Conservation (phyloP, 78 protist species). For the Mantamonas sphyraenae region DNA sequence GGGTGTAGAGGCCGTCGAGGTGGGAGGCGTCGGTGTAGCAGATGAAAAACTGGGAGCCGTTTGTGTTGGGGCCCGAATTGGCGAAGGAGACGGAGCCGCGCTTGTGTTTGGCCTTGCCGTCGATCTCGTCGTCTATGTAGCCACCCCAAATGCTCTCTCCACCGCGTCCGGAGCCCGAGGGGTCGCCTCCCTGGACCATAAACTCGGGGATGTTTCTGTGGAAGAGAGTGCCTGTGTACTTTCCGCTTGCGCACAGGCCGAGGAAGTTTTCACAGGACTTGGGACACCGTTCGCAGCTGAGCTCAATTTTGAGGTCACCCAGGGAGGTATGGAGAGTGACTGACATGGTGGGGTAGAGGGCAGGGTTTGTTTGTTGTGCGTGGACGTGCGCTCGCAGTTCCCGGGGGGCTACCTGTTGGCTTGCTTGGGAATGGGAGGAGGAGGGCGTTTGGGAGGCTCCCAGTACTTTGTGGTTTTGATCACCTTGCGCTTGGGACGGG, state of each 20-base stretch:
- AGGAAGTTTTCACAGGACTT: conserved; percentile 57
- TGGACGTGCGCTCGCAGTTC: too few relatives aligned
- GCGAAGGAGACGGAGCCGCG: conserved; percentile 78
- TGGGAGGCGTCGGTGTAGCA: conserved; percentile 58
- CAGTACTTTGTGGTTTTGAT: too few relatives aligned
- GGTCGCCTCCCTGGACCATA: conserved; percentile 87
- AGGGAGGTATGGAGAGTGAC: conserved; percentile 71
- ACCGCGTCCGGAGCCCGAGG: conserved; percentile 77
- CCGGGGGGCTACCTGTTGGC: too few relatives aligned
- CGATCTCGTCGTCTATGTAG: conserved; percentile 66
- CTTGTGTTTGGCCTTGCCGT: conserved; percentile 45
- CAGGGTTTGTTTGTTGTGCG: too few relatives aligned
- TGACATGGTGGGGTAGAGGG: conserved; percentile 15
- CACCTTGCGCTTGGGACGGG: too few relatives aligned
- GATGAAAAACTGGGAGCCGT: conserved; percentile 71
- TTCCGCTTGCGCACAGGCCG: conserved; percentile 81
- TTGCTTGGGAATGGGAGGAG: too few relatives aligned
- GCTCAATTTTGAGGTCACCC: conserved; percentile 84
- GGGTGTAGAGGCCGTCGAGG: conserved; percentile 66
- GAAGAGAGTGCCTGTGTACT: conserved; percentile 72
- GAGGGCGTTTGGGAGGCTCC: too few relatives aligned
- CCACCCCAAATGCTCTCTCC: conserved; percentile 76
- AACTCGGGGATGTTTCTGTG: conserved; percentile 79
- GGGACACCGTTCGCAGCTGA: conserved; percentile 63
- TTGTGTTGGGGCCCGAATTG: conserved; percentile 64